Evolutionary conservation across 2,329 filamentous ascomycete genomes (phyloP), one percentile per base, ranked within the genome.

Genomic region (Escovopsis weberi): DNA sequence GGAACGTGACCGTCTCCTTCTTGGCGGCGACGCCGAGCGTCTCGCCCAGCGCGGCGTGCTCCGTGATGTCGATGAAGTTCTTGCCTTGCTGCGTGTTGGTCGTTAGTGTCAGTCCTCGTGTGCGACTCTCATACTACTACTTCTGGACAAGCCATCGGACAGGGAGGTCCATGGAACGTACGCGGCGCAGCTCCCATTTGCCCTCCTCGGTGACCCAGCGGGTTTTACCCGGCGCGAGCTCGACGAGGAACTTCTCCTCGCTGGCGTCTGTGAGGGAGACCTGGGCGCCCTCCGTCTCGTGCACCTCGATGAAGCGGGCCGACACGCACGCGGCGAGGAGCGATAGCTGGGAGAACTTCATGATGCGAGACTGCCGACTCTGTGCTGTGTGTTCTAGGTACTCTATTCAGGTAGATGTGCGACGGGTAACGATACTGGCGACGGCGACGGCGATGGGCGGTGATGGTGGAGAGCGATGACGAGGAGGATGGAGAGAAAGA

Each of bases 21-120:
- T 50, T 50, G 23, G 59, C 48, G 15, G 53, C 56, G 37, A 61
- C 52, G 51, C 53, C 58, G 34, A 36, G 44, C 59, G 59, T 43
- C 68, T 23, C 54, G 45, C 82, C 83, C 35, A 63, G 51, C 40
- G 82, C 72, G 41, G 70, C 67, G 43, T 79, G 75, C 36, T 85
- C 74, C 47, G 91, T 95, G 55, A 96, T 88, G 64, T 96, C 89
- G 73, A 96, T 93, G 70, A 96, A 96, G 55, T 80, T 83, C 51
- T 80, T 72, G 54, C 87, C 87, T 58, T 84, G 73, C 85, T 93
- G 53, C 6, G 23, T 6, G 2, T 23, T 6, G 23, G 23, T 23
- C 23, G 23, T 23, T 6, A 23, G 4, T 23, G 23, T 23, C 23
- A 23, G 23, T 6, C 23, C 23, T 23, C 23, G 23, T 6, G 23